Evolutionary conservation across 2,329 filamentous ascomycete species (phyloP), one percentile per base, ranked within the genome.

Genomic region (Apiospora phragmitis): DNA sequence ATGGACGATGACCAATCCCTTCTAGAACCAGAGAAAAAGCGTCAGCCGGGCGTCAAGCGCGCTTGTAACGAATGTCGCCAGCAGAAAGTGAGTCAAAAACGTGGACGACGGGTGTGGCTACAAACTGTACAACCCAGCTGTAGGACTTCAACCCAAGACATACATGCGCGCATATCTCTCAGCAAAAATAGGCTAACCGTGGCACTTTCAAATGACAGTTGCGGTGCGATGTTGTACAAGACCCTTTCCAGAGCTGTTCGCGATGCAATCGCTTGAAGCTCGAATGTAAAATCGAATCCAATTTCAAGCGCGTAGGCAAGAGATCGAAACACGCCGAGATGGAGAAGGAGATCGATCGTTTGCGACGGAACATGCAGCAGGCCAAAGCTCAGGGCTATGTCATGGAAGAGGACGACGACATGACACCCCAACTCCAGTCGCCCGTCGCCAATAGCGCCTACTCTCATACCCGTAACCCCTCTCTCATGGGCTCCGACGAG

Each of bases 41-140:
- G 90, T 72, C 89, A 91, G 74, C 90, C 90, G 35, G 90, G 90
- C 69, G 90, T 92, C 67, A 94, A 95, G 84, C 87, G 93, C 76
- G 93, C 93, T 7, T 95, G 93, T 82, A 95, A 95, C 78, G 93
- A 95, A 81, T 95, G 93, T 79, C 88, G 93, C 72, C 93, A 95
- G 82, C 93, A 95, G 82, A 95, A 95, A 86, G 93, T 94, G 83
- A 87, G 84, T 86, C 79, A 74, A 71, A 29, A 45, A 68, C 24
- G 32, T 68, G 42, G 55, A 62, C 55, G 55, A 62, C 38, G 41
- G 65, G 65, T 49, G 67, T 68, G 67, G 67, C 67, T 68, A 49
- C 67, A 35, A n/a, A 55, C 24, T 72, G 43, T 38, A 43, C 68
- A 59, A 43, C 32, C 51, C 65, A 32, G 45, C 68, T 55, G 38